Evolutionary conservation across 1,284 basidiomycete genomes (phyloP), one percentile per base, ranked within the genome.

Genomic region (Cryptococcus amylolentus): DNA sequence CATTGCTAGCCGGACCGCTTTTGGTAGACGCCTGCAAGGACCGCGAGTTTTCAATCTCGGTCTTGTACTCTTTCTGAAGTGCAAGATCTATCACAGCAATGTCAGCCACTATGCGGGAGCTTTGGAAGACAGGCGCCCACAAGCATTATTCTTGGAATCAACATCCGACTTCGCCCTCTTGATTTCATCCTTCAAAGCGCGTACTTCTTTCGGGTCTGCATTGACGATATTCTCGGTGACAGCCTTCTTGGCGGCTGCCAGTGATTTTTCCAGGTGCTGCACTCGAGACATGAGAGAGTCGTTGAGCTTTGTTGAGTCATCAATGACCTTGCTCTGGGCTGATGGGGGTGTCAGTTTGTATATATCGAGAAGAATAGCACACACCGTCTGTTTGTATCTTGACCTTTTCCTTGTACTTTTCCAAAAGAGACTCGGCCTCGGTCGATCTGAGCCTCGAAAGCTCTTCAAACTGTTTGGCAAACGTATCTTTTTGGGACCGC

Each of bases 271-370:
- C 16, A 76, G 56, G 1, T 52, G 42, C 13, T 51, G 42, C 6
- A 72, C 62, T 40, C 69, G 65, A 28, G 63, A 56, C 39, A 65
- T 59, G 20, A 70, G 60, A 55, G 69, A 72, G 52, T 75, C 70
- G 45, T 69, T 72, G 14, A 73, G 56, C 9, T 62, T 56, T 6
- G 69, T 67, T 42, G 70, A 61, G 50, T 58, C 71, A 2, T 63
- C 64, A 31, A 78, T 76, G 20, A 77, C 57, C 20, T 73, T 65
- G 20, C 66, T 67, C 55, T 78, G 75, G 13, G 74, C 76, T 77
- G 10, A 51, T 16, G 50, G 13, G 5, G 4, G 31, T 48, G 53
- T 41, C 37, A 35, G 49, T 8, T 26, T 16, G 18, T 28, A 26
- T n/a, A n/a, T 44, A 12, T 27, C 28, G 4, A 12, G 8, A 13